Evolutionary conservation across 2,329 filamentous ascomycete genomes (phyloP).

Genomic region (Cercospora sp.): DNA sequence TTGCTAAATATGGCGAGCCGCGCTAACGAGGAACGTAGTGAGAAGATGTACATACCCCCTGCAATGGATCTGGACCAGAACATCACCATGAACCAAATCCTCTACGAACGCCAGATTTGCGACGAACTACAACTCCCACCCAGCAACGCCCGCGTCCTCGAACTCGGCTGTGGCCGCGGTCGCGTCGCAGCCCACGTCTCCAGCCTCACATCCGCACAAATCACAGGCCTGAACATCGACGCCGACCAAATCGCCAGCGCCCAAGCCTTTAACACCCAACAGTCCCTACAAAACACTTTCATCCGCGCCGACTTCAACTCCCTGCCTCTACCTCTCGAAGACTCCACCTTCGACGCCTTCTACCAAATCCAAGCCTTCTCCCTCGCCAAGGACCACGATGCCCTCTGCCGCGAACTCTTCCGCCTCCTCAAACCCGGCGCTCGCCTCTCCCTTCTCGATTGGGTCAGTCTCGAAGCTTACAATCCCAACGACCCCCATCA

Average conservation of each 20-base stretch:
- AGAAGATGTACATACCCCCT: conserved; percentile 38
- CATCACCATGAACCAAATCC: conserved; percentile 32
- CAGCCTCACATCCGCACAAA: conserved; percentile 29
- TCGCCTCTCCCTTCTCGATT: conserved; percentile 34
- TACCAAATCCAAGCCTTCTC: conserved; percentile 39
- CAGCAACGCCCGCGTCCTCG: conserved; percentile 31
- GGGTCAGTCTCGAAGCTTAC: conserved; percentile 34
- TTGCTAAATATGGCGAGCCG: neutral
- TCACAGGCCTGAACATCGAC: conserved; percentile 37
- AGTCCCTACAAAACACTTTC: conserved; percentile 30
- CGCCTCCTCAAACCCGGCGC: conserved; percentile 35
- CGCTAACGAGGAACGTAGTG: conserved; percentile 12
- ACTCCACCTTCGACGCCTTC: conserved; percentile 35
- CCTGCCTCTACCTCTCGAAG: conserved; percentile 32
- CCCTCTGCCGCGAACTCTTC: conserved; percentile 31
- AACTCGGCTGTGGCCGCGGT: conserved; percentile 37
- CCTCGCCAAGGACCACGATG: conserved; percentile 32
- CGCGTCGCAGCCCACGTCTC: conserved; percentile 36
- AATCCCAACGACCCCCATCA: conserved; percentile 30
- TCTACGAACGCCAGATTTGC: conserved; percentile 35
- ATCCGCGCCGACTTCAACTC: conserved; percentile 34
- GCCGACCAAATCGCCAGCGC: conserved; percentile 34
- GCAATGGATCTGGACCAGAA: conserved; percentile 29
- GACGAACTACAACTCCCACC: conserved; percentile 31
- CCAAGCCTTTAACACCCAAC: conserved; percentile 28